phyloP scores from a whole-genome alignment of 345 rosid species.

The Abelmoschus esculentus region DNA sequence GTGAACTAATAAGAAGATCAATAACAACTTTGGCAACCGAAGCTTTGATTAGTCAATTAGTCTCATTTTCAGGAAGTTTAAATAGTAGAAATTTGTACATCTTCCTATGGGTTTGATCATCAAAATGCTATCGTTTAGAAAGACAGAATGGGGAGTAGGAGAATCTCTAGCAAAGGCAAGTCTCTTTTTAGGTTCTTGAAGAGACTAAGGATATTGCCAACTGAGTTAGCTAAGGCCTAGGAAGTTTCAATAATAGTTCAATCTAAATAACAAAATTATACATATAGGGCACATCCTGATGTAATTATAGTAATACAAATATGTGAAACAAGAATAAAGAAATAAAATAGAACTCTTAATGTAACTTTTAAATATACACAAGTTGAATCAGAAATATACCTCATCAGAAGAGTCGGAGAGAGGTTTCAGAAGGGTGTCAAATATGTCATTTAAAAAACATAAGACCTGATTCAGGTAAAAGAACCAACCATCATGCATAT shows the following conservation, averaged over 20 bases:
- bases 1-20: no score
- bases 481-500: not conserved
- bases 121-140: not conserved
- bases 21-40: no score
- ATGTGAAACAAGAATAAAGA: not conserved
- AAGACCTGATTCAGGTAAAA: slow-evolving; percentile 55
- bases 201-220: not conserved
- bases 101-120: no score
- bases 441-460: slow-evolving; percentile 65
- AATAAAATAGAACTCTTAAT: not conserved
- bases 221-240: not conserved
- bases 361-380: not conserved
- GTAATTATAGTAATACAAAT: not conserved
- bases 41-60: no score
- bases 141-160: not conserved
- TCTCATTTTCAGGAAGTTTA: no score
- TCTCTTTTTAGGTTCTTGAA: not conserved
- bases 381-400: slow-evolving; percentile 34
- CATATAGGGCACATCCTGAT: not conserved
- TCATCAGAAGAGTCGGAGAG: slow-evolving; percentile 85
- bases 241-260: not conserved
- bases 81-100: no score
- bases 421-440: slow-evolving; percentile 80
- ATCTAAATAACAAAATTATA: not conserved
- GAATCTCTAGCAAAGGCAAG: not conserved